Evolutionary conservation across 805 yeast species (phyloP).

Genomic region (Pichia cabralensis): DNA sequence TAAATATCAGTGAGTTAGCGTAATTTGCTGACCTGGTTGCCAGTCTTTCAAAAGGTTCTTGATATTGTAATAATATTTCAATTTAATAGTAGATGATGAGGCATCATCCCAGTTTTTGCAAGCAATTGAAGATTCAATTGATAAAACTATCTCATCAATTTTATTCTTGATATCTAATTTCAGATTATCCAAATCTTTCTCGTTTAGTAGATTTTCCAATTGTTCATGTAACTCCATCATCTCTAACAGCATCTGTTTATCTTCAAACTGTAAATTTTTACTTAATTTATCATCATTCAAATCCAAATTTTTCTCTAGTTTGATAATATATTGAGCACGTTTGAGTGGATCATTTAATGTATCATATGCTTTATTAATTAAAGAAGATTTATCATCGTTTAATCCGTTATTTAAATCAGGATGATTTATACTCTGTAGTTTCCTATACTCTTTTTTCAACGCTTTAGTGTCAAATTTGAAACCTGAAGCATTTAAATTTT

Average conservation of each 20-base stretch:
- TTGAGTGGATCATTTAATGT: slow-evolving; percentile 59
- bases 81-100: slow-evolving; percentile 53
- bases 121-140: slow-evolving; percentile 38
- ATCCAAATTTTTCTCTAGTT: slow-evolving; percentile 37
- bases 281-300: slow-evolving; percentile 48
- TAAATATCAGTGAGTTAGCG: slow-evolving; percentile 42
- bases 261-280: slow-evolving; percentile 27
- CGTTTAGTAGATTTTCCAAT: slow-evolving; percentile 54
- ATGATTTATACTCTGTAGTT: slow-evolving; percentile 63
- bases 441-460: slow-evolving; percentile 67
- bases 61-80: slow-evolving; percentile 81
- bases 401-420: slow-evolving; percentile 49
- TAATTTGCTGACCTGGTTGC: slow-evolving; percentile 62
- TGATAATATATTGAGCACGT: slow-evolving; percentile 55
- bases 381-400: slow-evolving; percentile 29
- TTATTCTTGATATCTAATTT: slow-evolving; percentile 48
- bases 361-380: slow-evolving; percentile 69
- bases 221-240: slow-evolving; percentile 81
- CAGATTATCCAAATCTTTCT: slow-evolving; percentile 45
- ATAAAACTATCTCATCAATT: slow-evolving; percentile 35
- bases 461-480: slow-evolving; percentile 46
- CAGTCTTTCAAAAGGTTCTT: slow-evolving; percentile 65
- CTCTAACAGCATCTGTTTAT: slow-evolving; percentile 54
- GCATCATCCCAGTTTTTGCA: slow-evolving; percentile 46
- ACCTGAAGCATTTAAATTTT: no score